Conservation (phyloP, 2,329 filamentous ascomycete species). For the Ascochyta rabiei region DNA sequence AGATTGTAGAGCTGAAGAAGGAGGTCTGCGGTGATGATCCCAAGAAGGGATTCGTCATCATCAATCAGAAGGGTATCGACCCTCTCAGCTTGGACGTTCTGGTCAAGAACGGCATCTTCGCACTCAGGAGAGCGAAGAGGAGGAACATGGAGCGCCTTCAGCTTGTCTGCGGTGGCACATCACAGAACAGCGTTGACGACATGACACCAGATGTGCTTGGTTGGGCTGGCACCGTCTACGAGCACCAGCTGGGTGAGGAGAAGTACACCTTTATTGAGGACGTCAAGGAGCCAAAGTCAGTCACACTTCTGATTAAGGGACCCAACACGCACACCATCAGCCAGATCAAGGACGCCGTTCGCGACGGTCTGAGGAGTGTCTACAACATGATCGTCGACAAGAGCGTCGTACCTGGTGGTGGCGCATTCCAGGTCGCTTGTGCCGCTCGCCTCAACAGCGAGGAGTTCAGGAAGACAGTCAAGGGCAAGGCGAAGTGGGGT, state of each 20-base stretch:
- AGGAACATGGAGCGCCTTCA: conserved; percentile 99
- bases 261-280: conserved; percentile 99
- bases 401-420: conserved; percentile 91
- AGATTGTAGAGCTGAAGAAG: conserved; percentile 98
- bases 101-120: conserved; percentile 97
- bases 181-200: conserved; percentile 97
- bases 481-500: conserved; percentile 97
- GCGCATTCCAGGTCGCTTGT: conserved; percentile 94
- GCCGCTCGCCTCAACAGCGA: conserved; percentile 87
- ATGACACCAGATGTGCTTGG: conserved; percentile 85
- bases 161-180: conserved; percentile 85
- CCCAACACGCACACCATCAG: conserved; percentile 96
- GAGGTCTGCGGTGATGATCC: conserved; percentile 91
- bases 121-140: conserved; percentile 91
- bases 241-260: conserved; percentile 96
- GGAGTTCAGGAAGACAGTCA: conserved; percentile 84
- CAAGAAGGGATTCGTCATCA: conserved; percentile 94
- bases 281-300: conserved; percentile 97
- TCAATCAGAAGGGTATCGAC: conserved; percentile 99
- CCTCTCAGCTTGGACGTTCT: conserved; percentile 93
- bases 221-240: conserved; percentile 95
- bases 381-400: conserved; percentile 99
- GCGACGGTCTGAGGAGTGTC: conserved; percentile 91
- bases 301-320: conserved; percentile 96
- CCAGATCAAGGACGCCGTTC: conserved; percentile 94